Base-by-base conservation (phyloP, 176 grass and related monocot genomes). In the Alopecurus myosuroides region DNA sequence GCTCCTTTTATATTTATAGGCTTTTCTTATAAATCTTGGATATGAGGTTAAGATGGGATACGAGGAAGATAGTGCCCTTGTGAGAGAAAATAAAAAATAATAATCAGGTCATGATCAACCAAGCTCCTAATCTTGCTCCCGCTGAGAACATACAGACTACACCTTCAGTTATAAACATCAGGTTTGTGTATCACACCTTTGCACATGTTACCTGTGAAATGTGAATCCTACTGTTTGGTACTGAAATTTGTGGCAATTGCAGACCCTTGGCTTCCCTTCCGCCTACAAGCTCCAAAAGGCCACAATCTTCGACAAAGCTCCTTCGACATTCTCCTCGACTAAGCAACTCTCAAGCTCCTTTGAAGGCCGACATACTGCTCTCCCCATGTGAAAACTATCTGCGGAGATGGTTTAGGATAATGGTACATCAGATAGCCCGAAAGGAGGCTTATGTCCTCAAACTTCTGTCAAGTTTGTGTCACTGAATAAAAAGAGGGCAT, bases 81-180 rank as follows among this genome's bases (percentile, higher is more conserved):
- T 86, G 31, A 92, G 88, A 82, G 87, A 96, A 77, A 91, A 90
- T 60, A 87, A 86, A 74, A 77, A 86, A 86, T 69, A 79, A 82
- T 39, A 88, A 87, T 81, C 88, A 92, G 33, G 78, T 84, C 15
- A 72, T 88, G 42, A 85, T 68, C 20, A 74, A 44, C 61, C 87
- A 89, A 79, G 84, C 48, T 86, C 41, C 85, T 23, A 84, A 88
- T 14, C 55, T 41, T 60, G 80, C 64, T 87, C 86, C 77, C 74
- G 72, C 71, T 77, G 89, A 87, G 63, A 84, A 88, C 69, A 62
- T 90, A 63, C 81, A 89, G 29, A 78, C 89, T 66, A 92, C 97
- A 80, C 94, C 93, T 48, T 81, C 84, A 4, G 61, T 85, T 17
- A 77, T 73, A 44, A 83, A 83, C 65, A 76, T 57, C 91, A 95